A percentile compares a stretch with the other conserved stretches of the same genome.
Evolutionary conservation across 805 yeast genomes (phyloP).

Genomic region (Ogataea glucozyma): DNA sequence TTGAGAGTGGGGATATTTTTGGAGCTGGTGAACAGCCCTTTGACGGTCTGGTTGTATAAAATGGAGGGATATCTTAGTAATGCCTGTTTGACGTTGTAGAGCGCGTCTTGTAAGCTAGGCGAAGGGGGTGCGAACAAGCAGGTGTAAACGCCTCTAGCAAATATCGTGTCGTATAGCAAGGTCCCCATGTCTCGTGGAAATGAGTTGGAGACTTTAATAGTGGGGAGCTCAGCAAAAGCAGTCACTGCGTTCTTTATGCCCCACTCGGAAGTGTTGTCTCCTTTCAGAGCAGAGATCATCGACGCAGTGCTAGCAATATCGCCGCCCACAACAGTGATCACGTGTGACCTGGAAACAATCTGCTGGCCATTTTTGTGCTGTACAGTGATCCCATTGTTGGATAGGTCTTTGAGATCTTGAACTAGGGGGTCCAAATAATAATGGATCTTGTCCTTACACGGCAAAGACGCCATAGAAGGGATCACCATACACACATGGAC

Average conservation of each 20-base stretch:
- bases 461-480: constrained; percentile 10
- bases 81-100: constrained; percentile 8
- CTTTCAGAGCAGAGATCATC: constrained; percentile 16
- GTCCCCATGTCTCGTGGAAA: constrained; percentile 17
- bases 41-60: constrained; percentile 4
- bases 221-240: constrained; percentile 15
- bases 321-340: constrained; percentile 13
- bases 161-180: constrained; percentile 13
- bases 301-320: constrained; percentile 19
- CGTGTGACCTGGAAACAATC: constrained; percentile 7
- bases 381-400: constrained; percentile 12
- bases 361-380: background rate
- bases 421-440: constrained; percentile 20
- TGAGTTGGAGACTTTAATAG: constrained; percentile 9
- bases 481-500: constrained; percentile 15
- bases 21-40: constrained; percentile 11
- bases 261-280: constrained; percentile 11
- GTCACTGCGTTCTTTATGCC: constrained; percentile 15
- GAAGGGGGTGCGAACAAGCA: constrained; percentile 7
- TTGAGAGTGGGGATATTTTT: constrained; percentile 11
- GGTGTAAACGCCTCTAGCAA: constrained; percentile 19
- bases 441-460: constrained; percentile 11
- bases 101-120: background rate
- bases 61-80: constrained; percentile 5
- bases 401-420: constrained; percentile 15